Evolutionary conservation across 2,329 filamentous ascomycete genomes (phyloP), one percentile per base, ranked within the genome.

Genomic region (Aspergillus sp.): DNA sequence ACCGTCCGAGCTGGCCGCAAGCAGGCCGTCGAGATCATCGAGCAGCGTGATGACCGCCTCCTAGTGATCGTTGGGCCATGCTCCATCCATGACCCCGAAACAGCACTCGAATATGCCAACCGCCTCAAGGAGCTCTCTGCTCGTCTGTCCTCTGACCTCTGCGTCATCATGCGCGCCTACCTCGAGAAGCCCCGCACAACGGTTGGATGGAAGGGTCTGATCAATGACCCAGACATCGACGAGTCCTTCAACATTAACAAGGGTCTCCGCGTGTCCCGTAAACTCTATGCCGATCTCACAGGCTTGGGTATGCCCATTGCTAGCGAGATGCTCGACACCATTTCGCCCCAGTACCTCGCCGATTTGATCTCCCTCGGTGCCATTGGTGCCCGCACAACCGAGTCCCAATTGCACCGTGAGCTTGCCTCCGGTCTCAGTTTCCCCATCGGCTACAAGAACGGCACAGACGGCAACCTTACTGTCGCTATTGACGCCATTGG

Each of bases 391-490:
- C 87, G 95, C 65, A 99, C 95, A 44, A 99, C 95, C 50, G 95
- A 99, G 80, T 95, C 90, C 56, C 95, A 99, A 80, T 83, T 98
- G 64, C 95, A 99, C 80, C 89, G 95, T 63, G 95, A 99, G 80
- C 86, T 99, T 62, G 95, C 95, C 5, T 96, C 90, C 27, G 95
- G 95, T 67, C 84, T 98, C 54, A 96, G 91, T 57, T 98, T 97
- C 88, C 95, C 95, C 20, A 93, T 99, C 65, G 95, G 95, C 59
- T 99, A 97, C 89, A 99, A 99, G 86, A 99, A 99, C 78, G 95
- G 95, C 61, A 99, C 95, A 22, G 95, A 99, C 70, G 95, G 95
- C 42, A 91, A 89, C 67, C 81, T 99, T 56, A 87, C 86, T 27
- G 93, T 98, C 19, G 93, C 93, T 19, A 96, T 98, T 68, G 95